phyloP scores from a whole-genome alignment of 177 flowering plant species.

The Tripterygium wilfordii region DNA sequence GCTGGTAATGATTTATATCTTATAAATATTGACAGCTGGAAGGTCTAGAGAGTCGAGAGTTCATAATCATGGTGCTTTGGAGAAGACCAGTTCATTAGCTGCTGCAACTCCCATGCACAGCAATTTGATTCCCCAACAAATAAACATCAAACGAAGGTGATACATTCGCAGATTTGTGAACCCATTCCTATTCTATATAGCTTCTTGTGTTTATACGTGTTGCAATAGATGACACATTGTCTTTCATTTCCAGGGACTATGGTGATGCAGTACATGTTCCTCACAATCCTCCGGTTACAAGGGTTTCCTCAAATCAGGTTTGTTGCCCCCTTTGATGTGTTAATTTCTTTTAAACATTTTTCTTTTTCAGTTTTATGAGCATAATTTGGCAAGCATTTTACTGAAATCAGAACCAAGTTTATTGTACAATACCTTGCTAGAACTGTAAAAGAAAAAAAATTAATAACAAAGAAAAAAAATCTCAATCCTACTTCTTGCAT shows the following conservation, averaged over 20 bases:
- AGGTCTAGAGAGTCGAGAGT: conserved; percentile 24
- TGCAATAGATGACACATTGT: not conserved
- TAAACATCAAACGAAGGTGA: too few relatives aligned
- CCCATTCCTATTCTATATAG: too few relatives aligned
- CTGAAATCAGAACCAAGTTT: not conserved
- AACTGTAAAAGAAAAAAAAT: too few relatives aligned
- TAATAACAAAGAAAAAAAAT: too few relatives aligned
- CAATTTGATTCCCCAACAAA: conserved; percentile 8
- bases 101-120: conserved; percentile 13
- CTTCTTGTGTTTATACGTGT: too few relatives aligned
- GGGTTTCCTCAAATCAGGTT: conserved; percentile 56
- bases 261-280: conserved; percentile 13
- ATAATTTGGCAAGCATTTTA: not conserved
- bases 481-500: too few relatives aligned
- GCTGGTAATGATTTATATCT: too few relatives aligned
- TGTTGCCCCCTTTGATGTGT: not conserved
- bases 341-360: not conserved
- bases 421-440: too few relatives aligned
- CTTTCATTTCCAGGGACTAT: conserved; percentile 19
- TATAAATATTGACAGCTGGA: too few relatives aligned
- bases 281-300: conserved; percentile 20
- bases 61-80: conserved; percentile 5
- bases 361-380: not conserved
- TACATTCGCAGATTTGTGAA: too few relatives aligned
- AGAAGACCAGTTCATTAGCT: conserved; percentile 12